Percentiles rank a stretch among this genome's conserved stretches.
Conservation (phyloP, 1,284 basidiomycete species). For the Marasmius sp. region DNA sequence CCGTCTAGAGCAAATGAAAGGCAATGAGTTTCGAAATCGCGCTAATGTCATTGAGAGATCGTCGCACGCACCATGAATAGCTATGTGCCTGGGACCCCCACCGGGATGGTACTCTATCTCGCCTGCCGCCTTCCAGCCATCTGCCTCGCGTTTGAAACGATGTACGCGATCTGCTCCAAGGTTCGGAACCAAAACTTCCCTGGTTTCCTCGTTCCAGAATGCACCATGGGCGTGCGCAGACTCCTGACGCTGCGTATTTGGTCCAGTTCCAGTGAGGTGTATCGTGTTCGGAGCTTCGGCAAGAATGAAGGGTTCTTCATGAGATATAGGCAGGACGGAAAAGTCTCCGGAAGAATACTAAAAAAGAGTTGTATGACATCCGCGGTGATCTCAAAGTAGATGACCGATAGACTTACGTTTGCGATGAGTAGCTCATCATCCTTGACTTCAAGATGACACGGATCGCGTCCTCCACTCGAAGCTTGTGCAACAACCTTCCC, state of each 20-base stretch:
- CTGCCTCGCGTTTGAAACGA: constrained; percentile 43
- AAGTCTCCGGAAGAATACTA: constrained; percentile 66
- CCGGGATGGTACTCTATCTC: constrained; percentile 50
- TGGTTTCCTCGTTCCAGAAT: constrained; percentile 34
- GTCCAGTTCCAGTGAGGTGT: constrained; percentile 53
- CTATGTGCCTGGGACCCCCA: constrained; percentile 68
- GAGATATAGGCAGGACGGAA: constrained; percentile 48
- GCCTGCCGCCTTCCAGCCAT: constrained; percentile 48
- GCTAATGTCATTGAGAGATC: not conserved
- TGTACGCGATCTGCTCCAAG: constrained; percentile 68
- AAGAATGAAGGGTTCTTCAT: constrained; percentile 44
- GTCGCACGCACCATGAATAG: constrained; percentile 49
- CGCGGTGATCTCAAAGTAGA: not conserved
- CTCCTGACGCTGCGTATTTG: constrained; percentile 60
- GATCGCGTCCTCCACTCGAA: constrained; percentile 56
- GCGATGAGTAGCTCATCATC: constrained; percentile 56
- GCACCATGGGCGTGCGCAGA: constrained; percentile 71
- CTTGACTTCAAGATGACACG: constrained; percentile 54
- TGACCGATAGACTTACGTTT: constrained; percentile 52
- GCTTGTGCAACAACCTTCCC: constrained; percentile 44
- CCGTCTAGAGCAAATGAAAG: constrained; percentile 36
- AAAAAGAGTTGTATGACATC: constrained; percentile 1
- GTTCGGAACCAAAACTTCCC: constrained; percentile 71
- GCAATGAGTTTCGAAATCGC: not conserved
- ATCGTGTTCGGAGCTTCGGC: constrained; percentile 27